phyloP scores from a whole-genome alignment of 345 rosid genomes.

The Rhizophora apiculata region DNA sequence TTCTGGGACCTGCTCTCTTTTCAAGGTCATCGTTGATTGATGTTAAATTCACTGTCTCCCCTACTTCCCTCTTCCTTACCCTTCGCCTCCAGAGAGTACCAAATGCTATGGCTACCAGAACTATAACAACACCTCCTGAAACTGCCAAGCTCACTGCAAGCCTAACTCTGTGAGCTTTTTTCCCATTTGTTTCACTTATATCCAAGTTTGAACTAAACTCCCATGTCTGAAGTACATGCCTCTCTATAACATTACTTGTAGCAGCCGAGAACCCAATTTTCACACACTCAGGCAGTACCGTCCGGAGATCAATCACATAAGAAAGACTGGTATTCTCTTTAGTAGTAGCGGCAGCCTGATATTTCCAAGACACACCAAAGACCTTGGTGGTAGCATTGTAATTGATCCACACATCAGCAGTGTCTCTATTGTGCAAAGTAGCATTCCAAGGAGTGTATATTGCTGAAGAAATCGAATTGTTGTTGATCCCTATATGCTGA shows the following conservation, averaged over 20 bases:
- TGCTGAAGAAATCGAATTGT: constrained; percentile 31
- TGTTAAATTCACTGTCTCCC: constrained; percentile 1
- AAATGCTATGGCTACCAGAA: neutral
- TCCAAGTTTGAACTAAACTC: constrained; percentile 39
- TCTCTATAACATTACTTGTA: constrained; percentile 15
- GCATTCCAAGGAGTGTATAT: constrained; percentile 40
- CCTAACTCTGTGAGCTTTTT: neutral
- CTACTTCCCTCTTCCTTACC: neutral
- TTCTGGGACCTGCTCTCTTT: constrained; percentile 40
- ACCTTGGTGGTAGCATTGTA: constrained; percentile 35
- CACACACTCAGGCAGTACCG: constrained; percentile 37
- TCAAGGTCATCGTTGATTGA: constrained; percentile 41
- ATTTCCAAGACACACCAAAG: constrained; percentile 36
- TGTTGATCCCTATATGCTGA: constrained; percentile 45
- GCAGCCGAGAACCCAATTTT: constrained; percentile 42
- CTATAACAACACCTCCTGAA: constrained; percentile 10
- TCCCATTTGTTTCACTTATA: neutral
- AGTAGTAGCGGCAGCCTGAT: constrained; percentile 6
- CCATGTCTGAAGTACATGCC: constrained; percentile 32
- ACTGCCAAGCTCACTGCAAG: constrained; percentile 15
- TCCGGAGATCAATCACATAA: constrained; percentile 23
- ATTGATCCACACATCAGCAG: constrained; percentile 23
- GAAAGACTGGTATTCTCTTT: constrained; percentile 27
- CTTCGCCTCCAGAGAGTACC: constrained; percentile 12
- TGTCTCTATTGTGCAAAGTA: constrained; percentile 32